phyloP scores from a whole-genome alignment of 805 yeast genomes.

The Ogataea ramenticola region DNA sequence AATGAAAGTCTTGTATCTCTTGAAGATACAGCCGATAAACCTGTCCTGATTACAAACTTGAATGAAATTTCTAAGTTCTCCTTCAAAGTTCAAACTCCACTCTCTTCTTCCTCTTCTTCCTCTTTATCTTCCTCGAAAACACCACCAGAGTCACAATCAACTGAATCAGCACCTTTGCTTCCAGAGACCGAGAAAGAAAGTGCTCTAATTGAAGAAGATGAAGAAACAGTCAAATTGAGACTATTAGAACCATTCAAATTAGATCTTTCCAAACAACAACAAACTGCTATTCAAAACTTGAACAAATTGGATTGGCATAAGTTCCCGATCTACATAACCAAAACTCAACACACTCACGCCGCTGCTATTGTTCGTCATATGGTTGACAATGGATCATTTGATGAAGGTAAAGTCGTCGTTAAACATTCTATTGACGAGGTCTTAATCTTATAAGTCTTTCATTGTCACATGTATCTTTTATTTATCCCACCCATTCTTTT shows the following conservation, averaged over 20 bases:
- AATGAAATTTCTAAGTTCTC: conserved; percentile 8
- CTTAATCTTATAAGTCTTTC: too few species aligned
- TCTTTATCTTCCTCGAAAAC: neutral
- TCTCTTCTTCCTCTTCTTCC: neutral
- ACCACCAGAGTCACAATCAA: neutral
- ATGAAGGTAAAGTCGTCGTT: conserved; percentile 65
- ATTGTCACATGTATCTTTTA: neutral
- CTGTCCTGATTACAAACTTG: conserved; percentile 4
- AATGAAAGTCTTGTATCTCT: conserved; percentile 7
- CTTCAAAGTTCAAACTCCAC: neutral
- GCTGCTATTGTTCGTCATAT: conserved; percentile 68
- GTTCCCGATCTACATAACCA: conserved; percentile 60
- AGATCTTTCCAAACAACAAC: conserved; percentile 36
- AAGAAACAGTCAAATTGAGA: conserved; percentile 1
- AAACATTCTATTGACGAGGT: conserved; percentile 34
- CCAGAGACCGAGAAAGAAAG: too few species aligned
- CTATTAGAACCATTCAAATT: conserved; percentile 24
- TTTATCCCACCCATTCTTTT: neutral
- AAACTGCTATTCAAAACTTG: conserved; percentile 45
- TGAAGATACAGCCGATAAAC: conserved; percentile 1
- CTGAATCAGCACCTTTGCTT: neutral
- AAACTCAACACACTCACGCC: conserved; percentile 67
- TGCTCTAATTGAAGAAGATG: conserved; percentile 7
- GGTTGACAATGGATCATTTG: conserved; percentile 36
- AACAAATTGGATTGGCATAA: conserved; percentile 62